Percentiles rank a stretch among this genome's conserved stretches.
phyloP scores from a whole-genome alignment of 2,329 filamentous ascomycete species.

The Immersiporthe knoxdaviesiana region DNA sequence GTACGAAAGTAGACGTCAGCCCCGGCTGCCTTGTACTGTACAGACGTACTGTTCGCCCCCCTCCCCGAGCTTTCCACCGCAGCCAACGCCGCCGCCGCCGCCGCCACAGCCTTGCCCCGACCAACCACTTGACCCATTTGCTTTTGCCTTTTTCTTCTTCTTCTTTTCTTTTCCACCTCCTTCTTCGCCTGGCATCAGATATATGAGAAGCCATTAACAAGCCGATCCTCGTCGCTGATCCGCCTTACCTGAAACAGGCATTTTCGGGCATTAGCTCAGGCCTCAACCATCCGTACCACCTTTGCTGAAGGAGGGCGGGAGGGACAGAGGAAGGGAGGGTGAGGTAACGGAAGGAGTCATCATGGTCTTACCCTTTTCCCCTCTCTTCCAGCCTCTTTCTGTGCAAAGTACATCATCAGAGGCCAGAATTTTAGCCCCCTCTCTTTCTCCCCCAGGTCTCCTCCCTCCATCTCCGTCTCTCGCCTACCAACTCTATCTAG shows the following conservation, averaged over 20 bases:
- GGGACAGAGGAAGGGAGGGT: too few relatives aligned
- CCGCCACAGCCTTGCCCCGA: not conserved
- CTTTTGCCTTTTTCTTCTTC: not conserved
- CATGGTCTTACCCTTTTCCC: too few relatives aligned
- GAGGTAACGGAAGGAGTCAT: too few relatives aligned
- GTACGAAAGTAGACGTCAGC: constrained; percentile 1
- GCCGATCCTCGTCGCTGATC: not conserved
- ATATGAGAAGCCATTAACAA: not conserved
- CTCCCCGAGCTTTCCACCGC: not conserved
- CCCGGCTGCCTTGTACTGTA: not conserved
- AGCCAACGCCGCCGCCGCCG: not conserved
- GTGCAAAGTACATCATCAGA: not conserved
- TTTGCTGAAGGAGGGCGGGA: not conserved
- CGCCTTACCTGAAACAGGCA: not conserved
- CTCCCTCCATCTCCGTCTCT: too few relatives aligned
- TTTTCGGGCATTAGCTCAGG: not conserved
- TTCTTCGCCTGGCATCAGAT: not conserved
- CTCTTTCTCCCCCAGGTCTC: not conserved
- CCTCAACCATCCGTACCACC: not conserved
- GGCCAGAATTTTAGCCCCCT: not conserved
- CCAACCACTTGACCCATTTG: not conserved
- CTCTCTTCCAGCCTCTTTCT: not conserved
- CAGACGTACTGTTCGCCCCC: not conserved
- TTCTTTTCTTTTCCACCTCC: not conserved
- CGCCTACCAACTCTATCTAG: not conserved